Conservation (phyloP, 805 yeast genomes). For the Candida namnaoensis region DNA sequence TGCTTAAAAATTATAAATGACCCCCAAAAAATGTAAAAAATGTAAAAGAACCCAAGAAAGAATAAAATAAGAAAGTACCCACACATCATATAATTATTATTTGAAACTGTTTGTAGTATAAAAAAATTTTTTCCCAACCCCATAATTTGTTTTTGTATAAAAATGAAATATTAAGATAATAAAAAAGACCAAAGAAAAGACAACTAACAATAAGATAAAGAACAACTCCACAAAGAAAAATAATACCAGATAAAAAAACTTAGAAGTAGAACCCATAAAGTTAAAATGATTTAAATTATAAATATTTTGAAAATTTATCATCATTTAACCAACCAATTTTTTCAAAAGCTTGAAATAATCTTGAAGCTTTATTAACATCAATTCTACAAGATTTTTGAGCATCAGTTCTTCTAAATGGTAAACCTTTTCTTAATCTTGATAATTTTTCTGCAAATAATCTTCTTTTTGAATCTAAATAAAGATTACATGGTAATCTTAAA, state of each 20-base stretch:
- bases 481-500: slow-evolving; percentile 80
- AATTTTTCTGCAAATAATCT: slow-evolving; percentile 87
- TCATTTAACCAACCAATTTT: slow-evolving; percentile 95
- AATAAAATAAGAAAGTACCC: no score
- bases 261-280: neutral
- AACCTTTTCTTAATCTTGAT: slow-evolving; percentile 58
- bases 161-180: no score
- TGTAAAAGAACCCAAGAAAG: no score
- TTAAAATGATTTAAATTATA: slow-evolving; percentile 15
- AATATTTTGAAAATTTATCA: slow-evolving; percentile 45
- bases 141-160: no score
- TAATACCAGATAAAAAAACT: neutral
- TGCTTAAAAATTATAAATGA: no score
- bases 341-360: slow-evolving; percentile 88
- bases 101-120: no score
- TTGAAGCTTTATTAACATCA: slow-evolving; percentile 92
- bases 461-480: slow-evolving; percentile 76
- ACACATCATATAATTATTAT: no score
- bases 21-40: no score
- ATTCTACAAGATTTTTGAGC: slow-evolving; percentile 97
- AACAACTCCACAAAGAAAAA: no score
- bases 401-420: slow-evolving; percentile 93
- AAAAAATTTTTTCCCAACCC: no score
- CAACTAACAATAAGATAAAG: no score
- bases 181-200: no score